These are phyloP conservation scores for Ceratocystis colombiana DNA, from an alignment of 2,329 filamentous ascomycete species.

Conservation along the genomic window DNA sequence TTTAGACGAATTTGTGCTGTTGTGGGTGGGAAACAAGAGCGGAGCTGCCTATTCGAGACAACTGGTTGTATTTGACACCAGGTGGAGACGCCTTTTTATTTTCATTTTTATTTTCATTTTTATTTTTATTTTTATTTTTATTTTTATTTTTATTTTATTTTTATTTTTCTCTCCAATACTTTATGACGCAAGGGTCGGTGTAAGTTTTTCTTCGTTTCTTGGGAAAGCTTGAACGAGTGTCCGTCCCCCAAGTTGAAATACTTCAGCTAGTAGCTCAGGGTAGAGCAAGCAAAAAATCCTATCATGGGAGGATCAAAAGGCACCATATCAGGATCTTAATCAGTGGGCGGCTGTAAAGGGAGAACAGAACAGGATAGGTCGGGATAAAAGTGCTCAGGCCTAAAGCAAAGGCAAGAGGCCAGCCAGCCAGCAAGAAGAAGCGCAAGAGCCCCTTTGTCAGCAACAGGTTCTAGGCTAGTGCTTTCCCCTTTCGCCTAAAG, in stretches of 20 bases:
- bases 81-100: background rate
- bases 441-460: background rate
- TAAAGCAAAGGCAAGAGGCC: background rate
- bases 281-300: background rate
- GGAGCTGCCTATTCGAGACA: background rate
- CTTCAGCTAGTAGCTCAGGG: background rate
- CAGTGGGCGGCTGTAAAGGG: background rate
- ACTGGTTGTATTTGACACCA: background rate
- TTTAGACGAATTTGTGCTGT: background rate
- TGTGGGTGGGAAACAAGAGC: background rate
- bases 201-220: background rate
- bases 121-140: background rate
- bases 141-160: too few relatives aligned
- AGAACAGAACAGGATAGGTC: background rate
- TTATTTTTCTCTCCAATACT: background rate
- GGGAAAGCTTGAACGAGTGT: background rate
- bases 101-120: too few relatives aligned
- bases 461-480: background rate
- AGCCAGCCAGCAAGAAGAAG: background rate
- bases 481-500: constrained; percentile 2
- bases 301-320: constrained; percentile 3
- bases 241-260: background rate
- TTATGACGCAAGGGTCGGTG: too few relatives aligned
- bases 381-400: background rate
- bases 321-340: background rate